Evolutionary conservation across 257 asterid species (phyloP).

Genomic region (Rauvolfia tetraphylla): DNA sequence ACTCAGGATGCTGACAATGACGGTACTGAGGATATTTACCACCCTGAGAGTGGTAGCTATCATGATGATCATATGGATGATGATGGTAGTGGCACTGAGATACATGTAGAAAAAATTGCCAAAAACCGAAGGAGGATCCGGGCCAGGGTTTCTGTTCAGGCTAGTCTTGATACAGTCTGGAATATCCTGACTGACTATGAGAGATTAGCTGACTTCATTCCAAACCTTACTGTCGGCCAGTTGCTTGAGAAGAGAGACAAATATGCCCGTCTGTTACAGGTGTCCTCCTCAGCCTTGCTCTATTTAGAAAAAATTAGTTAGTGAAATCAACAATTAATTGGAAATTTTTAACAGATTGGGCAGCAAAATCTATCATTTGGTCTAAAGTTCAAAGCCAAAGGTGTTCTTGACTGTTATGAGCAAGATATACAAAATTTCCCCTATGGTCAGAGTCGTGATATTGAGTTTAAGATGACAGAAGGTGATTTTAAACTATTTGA

Average conservation of each 20-base stretch:
- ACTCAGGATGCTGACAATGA: neutral
- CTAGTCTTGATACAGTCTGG: conserved; percentile 64
- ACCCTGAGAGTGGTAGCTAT: neutral
- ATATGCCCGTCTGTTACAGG: conserved; percentile 79
- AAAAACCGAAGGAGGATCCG: conserved; percentile 54
- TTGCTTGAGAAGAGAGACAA: conserved; percentile 65
- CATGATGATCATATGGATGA: neutral
- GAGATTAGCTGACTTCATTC: conserved; percentile 74
- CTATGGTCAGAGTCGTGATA: conserved; percentile 59
- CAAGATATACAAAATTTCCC: conserved; percentile 58
- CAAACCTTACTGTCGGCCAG: conserved; percentile 76
- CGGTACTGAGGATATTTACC: neutral
- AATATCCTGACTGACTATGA: conserved; percentile 74
- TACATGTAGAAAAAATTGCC: conserved; percentile 55
- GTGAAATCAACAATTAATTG: neutral
- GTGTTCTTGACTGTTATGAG: conserved; percentile 75
- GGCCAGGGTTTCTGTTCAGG: conserved; percentile 55
- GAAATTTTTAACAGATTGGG: conserved; percentile 53
- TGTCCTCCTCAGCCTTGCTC: conserved; percentile 16
- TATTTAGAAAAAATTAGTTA: neutral
- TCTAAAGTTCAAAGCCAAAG: conserved; percentile 74
- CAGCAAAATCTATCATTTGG: conserved; percentile 73
- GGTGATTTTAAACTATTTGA: conserved; percentile 77
- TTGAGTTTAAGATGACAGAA: conserved; percentile 85
- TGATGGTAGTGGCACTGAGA: conserved; percentile 36